Conservation (phyloP, 176 grass and related monocot genomes). For the Oryza nivara region DNA sequence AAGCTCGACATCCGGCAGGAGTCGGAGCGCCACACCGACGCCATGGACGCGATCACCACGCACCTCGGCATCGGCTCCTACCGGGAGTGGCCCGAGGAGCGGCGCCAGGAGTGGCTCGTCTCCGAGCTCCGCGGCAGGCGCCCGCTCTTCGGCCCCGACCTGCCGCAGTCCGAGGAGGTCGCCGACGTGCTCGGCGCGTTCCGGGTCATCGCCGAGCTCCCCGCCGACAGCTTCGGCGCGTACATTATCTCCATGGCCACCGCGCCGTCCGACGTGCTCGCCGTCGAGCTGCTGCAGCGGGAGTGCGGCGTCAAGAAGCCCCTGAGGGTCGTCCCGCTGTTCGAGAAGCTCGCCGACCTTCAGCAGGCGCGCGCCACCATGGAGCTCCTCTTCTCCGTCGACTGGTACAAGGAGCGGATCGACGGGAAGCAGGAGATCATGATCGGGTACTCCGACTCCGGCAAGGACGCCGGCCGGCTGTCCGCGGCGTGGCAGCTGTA, state of each 20-base stretch:
- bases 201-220: conserved; percentile 70
- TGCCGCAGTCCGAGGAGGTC: conserved; percentile 62
- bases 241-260: conserved; percentile 88
- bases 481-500: conserved; percentile 70
- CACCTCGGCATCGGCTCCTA: conserved; percentile 80
- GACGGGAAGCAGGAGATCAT: conserved; percentile 79
- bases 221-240: conserved; percentile 61
- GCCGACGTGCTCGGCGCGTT: conserved; percentile 74
- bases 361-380: conserved; percentile 60
- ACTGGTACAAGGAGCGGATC: conserved; percentile 74
- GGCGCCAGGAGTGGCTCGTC: conserved; percentile 74
- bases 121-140: conserved; percentile 69
- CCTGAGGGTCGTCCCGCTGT: conserved; percentile 64
- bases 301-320: conserved; percentile 62
- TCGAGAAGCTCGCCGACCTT: conserved; percentile 76
- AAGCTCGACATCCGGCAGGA: conserved; percentile 87
- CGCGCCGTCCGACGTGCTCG: conserved; percentile 74
- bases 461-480: conserved; percentile 78
- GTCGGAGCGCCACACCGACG: conserved; percentile 72
- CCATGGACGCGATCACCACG: conserved; percentile 69
- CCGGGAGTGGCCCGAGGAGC: conserved; percentile 69
- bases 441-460: conserved; percentile 88
- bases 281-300: conserved; percentile 73
- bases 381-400: conserved; percentile 63
- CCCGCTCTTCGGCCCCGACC: conserved; percentile 56